Evolutionary conservation across 1,284 basidiomycete genomes (phyloP), one percentile per base, ranked within the genome.

Genomic region (Cutaneotrichosporon cavernicola): DNA sequence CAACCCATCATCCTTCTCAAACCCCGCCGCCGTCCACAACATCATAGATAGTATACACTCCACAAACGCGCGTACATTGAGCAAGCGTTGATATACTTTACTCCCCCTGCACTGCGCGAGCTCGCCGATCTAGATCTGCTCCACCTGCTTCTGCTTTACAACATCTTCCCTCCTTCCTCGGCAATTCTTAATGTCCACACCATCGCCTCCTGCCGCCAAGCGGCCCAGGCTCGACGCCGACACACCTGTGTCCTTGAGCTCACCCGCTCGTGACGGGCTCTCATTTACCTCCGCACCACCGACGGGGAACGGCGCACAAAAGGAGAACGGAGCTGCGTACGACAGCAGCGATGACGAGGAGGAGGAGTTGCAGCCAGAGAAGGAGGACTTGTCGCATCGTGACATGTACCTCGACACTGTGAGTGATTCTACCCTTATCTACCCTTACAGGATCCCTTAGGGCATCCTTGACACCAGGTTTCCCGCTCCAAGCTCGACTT

Each of bases 341-440:
- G 31, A 75, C 49, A 79, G 82, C n/a, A 80, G 85, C 58, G 85
- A 85, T 34, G 85, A 86, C 58, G 74, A 81, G 50, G 76, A 79
- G 56, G 72, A 76, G 53, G 75, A 76, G 55, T 74, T 80, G 10
- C 69, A 67, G 10, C 49, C 77, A 59, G 76, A 78, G 60, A 78
- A 83, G 56, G 83, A 84, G 67, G 84, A 82, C 53, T 64, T 85
- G 58, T 85, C 85, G 60, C 85, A 88, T 50, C 89, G 90, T 57
- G 95, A 98, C 80, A 84, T 98, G 71, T 98, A 98, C 79, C 88
- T 99, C 62, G 96, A 99, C 81, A 98, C 96, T 61, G 94, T 91
- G 80, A 77, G 85, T 81, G 18, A 40, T 14, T 13, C 2, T 43
- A 9, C 14, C n/a, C 18, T 31, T 56, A 10, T 26, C n/a, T 14